Evolutionary conservation across 805 yeast species (phyloP).

Genomic region (Cyberlindnera subsufficiens): DNA sequence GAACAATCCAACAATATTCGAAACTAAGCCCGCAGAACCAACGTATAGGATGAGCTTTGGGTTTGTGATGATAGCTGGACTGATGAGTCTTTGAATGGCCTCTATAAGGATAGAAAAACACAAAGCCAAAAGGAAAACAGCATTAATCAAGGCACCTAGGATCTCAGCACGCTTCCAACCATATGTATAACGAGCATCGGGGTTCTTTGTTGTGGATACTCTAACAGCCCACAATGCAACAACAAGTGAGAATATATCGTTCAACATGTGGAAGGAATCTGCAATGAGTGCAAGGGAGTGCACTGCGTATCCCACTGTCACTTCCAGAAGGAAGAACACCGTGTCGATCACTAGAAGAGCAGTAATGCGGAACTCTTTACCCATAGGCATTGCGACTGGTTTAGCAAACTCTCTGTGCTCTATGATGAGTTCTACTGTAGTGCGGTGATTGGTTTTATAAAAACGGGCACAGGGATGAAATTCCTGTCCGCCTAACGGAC

Average conservation of each 20-base stretch:
- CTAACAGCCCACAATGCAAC: constrained; percentile 96
- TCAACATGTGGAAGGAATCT: constrained; percentile 96
- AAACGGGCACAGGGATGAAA: not conserved
- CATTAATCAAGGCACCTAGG: constrained; percentile 89
- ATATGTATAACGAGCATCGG: constrained; percentile 87
- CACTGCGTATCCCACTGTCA: constrained; percentile 81
- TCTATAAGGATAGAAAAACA: constrained; percentile 90
- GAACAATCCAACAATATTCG: constrained; percentile 78
- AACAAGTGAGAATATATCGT: constrained; percentile 82
- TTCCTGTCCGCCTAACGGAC: too few relatives aligned
- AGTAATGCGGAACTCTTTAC: constrained; percentile 66
- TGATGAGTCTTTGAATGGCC: constrained; percentile 83
- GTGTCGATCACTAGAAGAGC: constrained; percentile 73
- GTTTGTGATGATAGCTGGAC: constrained; percentile 71
- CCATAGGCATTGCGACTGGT: constrained; percentile 3
- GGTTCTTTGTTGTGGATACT: constrained; percentile 74
- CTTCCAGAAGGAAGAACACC: constrained; percentile 77
- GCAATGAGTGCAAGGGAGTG: constrained; percentile 94
- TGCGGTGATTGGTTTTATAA: not conserved
- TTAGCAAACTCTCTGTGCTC: not conserved
- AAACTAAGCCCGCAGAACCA: constrained; percentile 75
- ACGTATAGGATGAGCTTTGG: constrained; percentile 81
- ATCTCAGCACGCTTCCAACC: constrained; percentile 99
- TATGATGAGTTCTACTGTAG: not conserved
- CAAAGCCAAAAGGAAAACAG: constrained; percentile 85